phyloP scores from a whole-genome alignment of 805 yeast species.

The Schwanniomyces occidentalis region DNA sequence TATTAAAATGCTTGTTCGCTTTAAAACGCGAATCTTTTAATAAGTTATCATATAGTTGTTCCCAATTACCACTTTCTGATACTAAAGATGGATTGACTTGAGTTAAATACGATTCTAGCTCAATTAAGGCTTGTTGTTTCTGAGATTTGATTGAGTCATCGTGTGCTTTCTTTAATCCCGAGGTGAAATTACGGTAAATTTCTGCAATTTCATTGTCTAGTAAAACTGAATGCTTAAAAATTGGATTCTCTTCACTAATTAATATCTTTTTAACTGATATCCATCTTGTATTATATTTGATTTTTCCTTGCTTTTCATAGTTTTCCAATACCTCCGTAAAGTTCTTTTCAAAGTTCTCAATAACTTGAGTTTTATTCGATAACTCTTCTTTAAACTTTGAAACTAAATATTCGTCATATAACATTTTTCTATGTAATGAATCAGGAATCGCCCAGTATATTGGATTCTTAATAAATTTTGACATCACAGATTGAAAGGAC shows the following conservation, averaged over 20 bases:
- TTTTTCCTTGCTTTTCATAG: conserved; percentile 30
- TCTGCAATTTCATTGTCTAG: conserved; percentile 57
- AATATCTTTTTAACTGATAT: conserved; percentile 45
- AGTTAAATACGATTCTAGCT: conserved; percentile 52
- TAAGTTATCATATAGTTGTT: conserved; percentile 32
- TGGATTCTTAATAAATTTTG: conserved; percentile 54
- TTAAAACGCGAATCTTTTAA: conserved; percentile 51
- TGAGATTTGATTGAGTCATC: conserved; percentile 19
- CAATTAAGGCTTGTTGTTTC: conserved; percentile 51
- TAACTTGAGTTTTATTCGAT: conserved; percentile 50
- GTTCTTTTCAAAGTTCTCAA: conserved; percentile 56
- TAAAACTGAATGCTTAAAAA: conserved; percentile 59
- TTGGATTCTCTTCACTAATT: conserved; percentile 63
- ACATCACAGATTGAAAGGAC: conserved; percentile 70
- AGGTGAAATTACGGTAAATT: conserved; percentile 53
- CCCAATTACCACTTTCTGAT: conserved; percentile 37
- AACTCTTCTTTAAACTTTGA: conserved; percentile 47
- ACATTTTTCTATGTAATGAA: conserved; percentile 55
- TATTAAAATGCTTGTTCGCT: conserved; percentile 56
- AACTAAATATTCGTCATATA: conserved; percentile 64
- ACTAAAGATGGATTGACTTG: conserved; percentile 31
- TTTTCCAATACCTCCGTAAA: conserved; percentile 48
- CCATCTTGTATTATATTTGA: conserved; percentile 68
- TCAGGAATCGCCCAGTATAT: conserved; percentile 69
- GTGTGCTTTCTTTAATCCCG: conserved; percentile 34